phyloP scores from a whole-genome alignment of 768 basidiomycete species.

The Gymnopilus junonius region DNA sequence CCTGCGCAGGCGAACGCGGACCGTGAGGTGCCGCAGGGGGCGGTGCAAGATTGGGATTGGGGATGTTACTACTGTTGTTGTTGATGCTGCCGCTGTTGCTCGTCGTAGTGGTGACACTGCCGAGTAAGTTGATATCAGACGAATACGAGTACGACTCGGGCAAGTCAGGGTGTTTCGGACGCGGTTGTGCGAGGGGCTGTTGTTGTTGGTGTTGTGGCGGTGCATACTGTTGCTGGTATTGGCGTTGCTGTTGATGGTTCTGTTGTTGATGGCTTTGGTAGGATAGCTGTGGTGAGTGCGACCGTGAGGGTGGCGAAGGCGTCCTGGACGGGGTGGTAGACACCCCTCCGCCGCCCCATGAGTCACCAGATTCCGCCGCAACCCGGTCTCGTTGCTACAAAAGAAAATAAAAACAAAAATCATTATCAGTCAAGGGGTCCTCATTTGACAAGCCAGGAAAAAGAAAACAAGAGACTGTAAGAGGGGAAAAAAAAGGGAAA shows the following conservation, averaged over 20 bases:
- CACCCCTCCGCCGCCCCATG: slow-evolving; percentile 28
- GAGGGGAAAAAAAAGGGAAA: not conserved
- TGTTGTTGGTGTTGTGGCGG: not conserved
- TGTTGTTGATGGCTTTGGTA: slow-evolving; percentile 14
- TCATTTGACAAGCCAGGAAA: too few species aligned
- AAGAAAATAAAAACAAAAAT: slow-evolving; percentile 33
- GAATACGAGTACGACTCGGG: slow-evolving; percentile 2
- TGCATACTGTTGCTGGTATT: not conserved
- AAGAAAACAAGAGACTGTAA: too few species aligned
- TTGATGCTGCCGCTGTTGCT: slow-evolving; percentile 5
- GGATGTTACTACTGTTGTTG: slow-evolving; percentile 9
- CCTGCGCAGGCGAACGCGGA: slow-evolving; percentile 64
- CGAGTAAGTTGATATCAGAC: not conserved
- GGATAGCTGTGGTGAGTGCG: slow-evolving; percentile 32
- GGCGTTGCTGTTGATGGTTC: not conserved
- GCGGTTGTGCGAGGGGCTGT: slow-evolving; percentile 21
- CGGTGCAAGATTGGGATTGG: slow-evolving; percentile 48
- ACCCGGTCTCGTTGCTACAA: slow-evolving; percentile 43
- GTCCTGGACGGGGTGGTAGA: slow-evolving; percentile 44
- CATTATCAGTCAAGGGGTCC: not conserved
- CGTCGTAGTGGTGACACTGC: not conserved
- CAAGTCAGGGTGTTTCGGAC: slow-evolving; percentile 14
- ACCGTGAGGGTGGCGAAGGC: slow-evolving; percentile 46
- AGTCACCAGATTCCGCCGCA: slow-evolving; percentile 19
- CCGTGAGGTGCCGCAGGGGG: slow-evolving; percentile 74